Base-by-base conservation (phyloP, 441 rosid species). In the Erodium moschatum region DNA sequence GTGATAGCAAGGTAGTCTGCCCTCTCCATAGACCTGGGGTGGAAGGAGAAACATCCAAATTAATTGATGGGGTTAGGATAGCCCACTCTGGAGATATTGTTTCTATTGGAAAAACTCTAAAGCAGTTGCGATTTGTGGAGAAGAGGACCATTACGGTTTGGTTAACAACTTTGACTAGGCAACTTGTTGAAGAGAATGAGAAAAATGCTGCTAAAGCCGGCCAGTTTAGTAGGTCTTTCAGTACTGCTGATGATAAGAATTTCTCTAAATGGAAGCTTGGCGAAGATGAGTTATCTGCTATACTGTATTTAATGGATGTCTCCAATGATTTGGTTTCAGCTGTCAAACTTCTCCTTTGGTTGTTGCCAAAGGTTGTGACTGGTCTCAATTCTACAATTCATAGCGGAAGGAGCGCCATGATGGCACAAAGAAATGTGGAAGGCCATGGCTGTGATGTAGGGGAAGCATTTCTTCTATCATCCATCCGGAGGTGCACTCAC, bases 161-260 rank as follows among this genome's bases (percentile, higher is more conserved):
- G 99, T 81, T 96, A 78, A 76, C 85, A 66, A 77, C 82, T 74
- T 71, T 79, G 65, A 97, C 88, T 77, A 84, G 77, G 77, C 88
- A 92, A 79, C 94, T 86, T 77, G 76, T 96, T 78, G 99, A 91
- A 75, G 97, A 89, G 78, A 74, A 84, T 5, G 96, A 88, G 77
- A 96, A 84, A 81, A 80, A 76, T 75, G 77, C 73, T 65, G 73
- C 78, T 46, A 89, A 86, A 79, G 81, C 46, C 77, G 86, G 90
- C 80, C 97, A 86, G 81, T 77, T 73, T 70, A 75, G 68, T 72
- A 80, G 90, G 78, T 75, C 85, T 77, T 83, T 75, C 69, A 75
- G 83, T 78, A 77, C 87, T n/a, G 73, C 79, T 68, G 97, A 91
- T 80, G 97, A 87, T 65, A 83, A 81, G 78, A 81, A 73, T 72